A percentile compares a stretch with the other conserved stretches of the same genome.
These are phyloP conservation scores for Cicer arietinum DNA, from an alignment of 306 rosid genomes.

Conservation along the genomic window DNA sequence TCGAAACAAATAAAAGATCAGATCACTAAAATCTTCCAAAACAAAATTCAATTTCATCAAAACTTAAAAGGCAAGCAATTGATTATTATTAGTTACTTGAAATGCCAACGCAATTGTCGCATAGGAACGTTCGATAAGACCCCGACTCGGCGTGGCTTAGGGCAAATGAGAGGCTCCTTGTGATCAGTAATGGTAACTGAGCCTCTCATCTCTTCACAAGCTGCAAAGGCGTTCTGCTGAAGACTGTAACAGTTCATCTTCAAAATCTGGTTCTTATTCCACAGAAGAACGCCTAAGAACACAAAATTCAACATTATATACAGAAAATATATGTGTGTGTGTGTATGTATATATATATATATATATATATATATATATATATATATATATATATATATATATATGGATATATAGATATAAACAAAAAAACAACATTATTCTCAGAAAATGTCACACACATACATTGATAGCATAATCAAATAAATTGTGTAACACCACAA, in stretches of 20 bases:
- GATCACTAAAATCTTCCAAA: slow-evolving; percentile 7
- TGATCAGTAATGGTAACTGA: slow-evolving; percentile 55
- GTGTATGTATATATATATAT: neutral
- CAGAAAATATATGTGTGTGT: neutral
- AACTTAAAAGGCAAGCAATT: neutral
- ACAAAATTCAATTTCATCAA: slow-evolving; percentile 30
- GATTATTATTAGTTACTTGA: slow-evolving; percentile 48
- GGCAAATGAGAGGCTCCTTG: slow-evolving; percentile 74
- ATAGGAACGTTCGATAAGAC: slow-evolving; percentile 53
- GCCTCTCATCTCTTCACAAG: slow-evolving; percentile 67
- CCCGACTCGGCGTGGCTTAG: slow-evolving; percentile 83
- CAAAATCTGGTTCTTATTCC: slow-evolving; percentile 38
- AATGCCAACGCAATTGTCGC: slow-evolving; percentile 66
- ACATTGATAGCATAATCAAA: neutral
- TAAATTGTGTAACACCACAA: neutral
- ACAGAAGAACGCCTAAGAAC: slow-evolving; percentile 70
- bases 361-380: neutral
- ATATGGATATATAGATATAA: neutral
- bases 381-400: no score
- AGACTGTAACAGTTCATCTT: slow-evolving; percentile 73
- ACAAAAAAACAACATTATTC: neutral
- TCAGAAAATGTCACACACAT: neutral
- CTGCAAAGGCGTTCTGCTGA: slow-evolving; percentile 80
- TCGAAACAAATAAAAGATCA: slow-evolving; percentile 30
- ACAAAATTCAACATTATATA: slow-evolving; percentile 24